Base-by-base conservation (phyloP, 768 basidiomycete genomes). In the Russula sp. region DNA sequence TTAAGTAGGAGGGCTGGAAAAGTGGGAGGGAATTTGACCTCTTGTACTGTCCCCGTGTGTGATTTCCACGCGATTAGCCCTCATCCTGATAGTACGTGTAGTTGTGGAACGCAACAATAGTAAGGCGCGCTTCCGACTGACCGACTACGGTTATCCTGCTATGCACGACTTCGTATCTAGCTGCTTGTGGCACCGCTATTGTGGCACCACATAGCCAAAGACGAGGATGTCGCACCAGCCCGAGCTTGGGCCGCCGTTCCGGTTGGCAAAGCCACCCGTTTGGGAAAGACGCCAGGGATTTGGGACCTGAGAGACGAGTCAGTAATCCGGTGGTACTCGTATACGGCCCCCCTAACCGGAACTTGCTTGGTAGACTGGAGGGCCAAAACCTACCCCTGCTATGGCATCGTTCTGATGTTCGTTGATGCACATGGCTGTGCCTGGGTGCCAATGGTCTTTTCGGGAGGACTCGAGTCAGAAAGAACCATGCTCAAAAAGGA, bases 11-110 rank as follows among this genome's bases (percentile, higher is more conserved):
- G 22, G 30, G 40, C 11, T 18, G 9, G n/a, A 28, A 53, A 28
- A 46, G 26, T 30, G 48, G 30, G n/a, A 22, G n/a, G 49, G 59
- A 44, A 50, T 36, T 16, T n/a, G 28, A 26, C 59, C 53, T 65
- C 64, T 65, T 65, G 64, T 65, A 65, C 36, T 46, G 20, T 24
- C 18, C 38, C 18, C 18, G 32, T 38, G 30, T 30, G 53, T 10
- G 48, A 22, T 61, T 61, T 52, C 59, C 64, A 65, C 59, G 55
- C 54, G 54, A 50, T 50, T 40, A 57, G 55, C 55, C 64, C 64
- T 42, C 55, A 57, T 65, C 64, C 64, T 48, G 59, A 65, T 65
- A 65, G 64, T 65, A 65, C 64, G 64, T 65, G 64, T 65, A 65
- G 38, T 65, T 28, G 64, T 65, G n/a, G 53, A 13, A 48, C 38